Conservation (phyloP, 345 rosid species). For the Syzygium aromaticum region DNA sequence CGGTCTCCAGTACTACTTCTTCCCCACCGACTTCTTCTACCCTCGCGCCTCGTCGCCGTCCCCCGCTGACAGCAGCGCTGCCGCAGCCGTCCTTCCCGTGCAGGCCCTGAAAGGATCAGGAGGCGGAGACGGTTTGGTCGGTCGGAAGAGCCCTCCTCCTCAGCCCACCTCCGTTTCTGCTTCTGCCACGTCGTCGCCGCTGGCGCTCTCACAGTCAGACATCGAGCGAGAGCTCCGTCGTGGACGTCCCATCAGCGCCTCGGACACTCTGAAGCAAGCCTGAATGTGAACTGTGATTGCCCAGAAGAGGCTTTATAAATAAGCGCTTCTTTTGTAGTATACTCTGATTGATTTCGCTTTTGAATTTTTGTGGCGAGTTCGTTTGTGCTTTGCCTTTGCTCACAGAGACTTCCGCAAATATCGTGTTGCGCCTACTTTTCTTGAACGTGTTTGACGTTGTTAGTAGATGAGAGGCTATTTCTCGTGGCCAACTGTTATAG, state of each 20-base stretch:
- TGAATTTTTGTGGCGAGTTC: background rate
- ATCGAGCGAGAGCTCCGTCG: background rate
- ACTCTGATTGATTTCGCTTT: background rate
- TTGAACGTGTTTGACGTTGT: background rate
- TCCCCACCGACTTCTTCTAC: slow-evolving; percentile 16
- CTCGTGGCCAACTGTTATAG: background rate
- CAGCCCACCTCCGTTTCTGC: background rate
- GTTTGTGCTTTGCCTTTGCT: background rate
- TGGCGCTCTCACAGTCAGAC: background rate
- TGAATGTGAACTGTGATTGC: background rate
- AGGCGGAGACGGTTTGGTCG: background rate
- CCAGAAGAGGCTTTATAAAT: background rate
- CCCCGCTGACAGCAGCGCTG: background rate
- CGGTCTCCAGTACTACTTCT: slow-evolving; percentile 16
- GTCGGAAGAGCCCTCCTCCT: background rate
- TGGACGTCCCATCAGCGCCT: background rate
- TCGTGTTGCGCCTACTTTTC: background rate
- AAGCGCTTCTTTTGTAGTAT: background rate
- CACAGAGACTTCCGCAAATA: background rate
- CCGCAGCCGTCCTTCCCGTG: background rate
- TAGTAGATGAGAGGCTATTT: background rate
- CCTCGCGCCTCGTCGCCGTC: background rate
- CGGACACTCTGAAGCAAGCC: background rate
- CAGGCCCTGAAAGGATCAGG: background rate
- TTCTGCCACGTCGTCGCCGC: background rate